Base-by-base conservation (phyloP, 2,329 filamentous ascomycete genomes). In the Scolecobasidium constrictum region DNA sequence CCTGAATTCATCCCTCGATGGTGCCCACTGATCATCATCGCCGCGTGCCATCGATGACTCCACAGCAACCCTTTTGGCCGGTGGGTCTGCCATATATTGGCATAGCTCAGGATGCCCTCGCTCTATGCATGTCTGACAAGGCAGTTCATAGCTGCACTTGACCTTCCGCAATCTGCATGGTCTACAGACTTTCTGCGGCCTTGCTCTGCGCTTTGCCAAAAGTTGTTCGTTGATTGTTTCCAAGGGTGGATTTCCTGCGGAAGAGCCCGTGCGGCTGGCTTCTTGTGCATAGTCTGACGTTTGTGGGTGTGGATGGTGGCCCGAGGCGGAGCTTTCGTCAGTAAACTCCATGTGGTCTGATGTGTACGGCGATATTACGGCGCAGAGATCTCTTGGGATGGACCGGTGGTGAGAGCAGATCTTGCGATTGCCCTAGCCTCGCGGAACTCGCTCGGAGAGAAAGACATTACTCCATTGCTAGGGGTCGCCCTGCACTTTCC, bases 101-200 rank as follows among this genome's bases (percentile, higher is more conserved):
- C 42, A 44, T 3, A 44, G 36, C 18, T 44, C 42, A 4, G 37
- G 37, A 20, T 44, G 38, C 15, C 35, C 33, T n/a, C 42, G 4
- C 11, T 44, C 42, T 43, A 69, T 60, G 52, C 68, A 71, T 42
- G 67, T 70, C 48, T 68, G 66, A 52, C 68, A 71, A 11, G 68
- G 68, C 17, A 64, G 59, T 15, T 55, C 53, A 47, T 60, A 66
- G 49, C 70, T 66, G 57, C 68, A 70, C 53, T 66, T 68, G 39
- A 64, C 61, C 48, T 64, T 64, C 45, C 61, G 57, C 50, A 63
- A 19, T 12, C 42, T 16, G 52, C 68, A 71, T 42, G 68, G 68
- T 53, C 71, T 69, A 53, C 68, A 70, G 38, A 66, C 66, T 58
- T 71, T 71, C 57, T 71, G 67, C 55, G 70, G 66, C 20, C 68